phyloP scores from a whole-genome alignment of 768 basidiomycete genomes.

The Suillus americanus region DNA sequence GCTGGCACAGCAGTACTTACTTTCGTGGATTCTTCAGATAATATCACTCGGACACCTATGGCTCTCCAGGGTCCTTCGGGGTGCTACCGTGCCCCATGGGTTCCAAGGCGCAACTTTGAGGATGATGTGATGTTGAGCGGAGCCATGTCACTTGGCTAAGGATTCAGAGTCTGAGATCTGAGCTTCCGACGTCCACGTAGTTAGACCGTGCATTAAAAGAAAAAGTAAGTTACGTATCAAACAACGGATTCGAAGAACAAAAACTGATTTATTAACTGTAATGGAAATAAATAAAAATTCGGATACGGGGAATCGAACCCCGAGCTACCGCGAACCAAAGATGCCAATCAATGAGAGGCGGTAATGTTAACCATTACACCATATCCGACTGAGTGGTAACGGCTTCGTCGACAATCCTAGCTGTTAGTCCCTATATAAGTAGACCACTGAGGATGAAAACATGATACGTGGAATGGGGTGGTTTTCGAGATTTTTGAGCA shows the following conservation, averaged over 20 bases:
- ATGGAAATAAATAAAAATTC: constrained; percentile 22
- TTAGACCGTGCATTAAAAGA: too few relatives aligned
- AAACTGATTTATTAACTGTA: too few relatives aligned
- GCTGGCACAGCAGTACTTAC: not conserved
- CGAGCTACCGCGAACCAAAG: constrained; percentile 45
- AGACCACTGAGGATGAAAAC: too few relatives aligned
- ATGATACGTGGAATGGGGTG: too few relatives aligned
- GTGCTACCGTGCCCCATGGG: not conserved
- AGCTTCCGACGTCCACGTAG: too few relatives aligned
- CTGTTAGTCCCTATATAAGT: not conserved
- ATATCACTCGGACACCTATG: not conserved
- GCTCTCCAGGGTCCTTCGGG: not conserved
- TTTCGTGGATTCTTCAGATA: not conserved
- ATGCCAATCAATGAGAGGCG: not conserved
- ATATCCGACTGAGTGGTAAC: not conserved
- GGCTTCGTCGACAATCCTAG: rapidly evolving
- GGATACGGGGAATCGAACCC: constrained; percentile 59
- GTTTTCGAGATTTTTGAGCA: too few relatives aligned
- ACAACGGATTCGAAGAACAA: too few relatives aligned
- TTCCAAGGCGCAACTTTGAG: not conserved
- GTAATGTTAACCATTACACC: constrained; percentile 9
- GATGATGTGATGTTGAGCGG: not conserved
- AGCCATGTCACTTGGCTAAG: too few relatives aligned
- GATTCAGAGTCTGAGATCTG: too few relatives aligned
- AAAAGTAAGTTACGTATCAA: too few relatives aligned